A percentile compares a stretch with the other conserved stretches of the same genome.
phyloP scores from a whole-genome alignment of 1,284 basidiomycete species.

The Coniophora puteana region DNA sequence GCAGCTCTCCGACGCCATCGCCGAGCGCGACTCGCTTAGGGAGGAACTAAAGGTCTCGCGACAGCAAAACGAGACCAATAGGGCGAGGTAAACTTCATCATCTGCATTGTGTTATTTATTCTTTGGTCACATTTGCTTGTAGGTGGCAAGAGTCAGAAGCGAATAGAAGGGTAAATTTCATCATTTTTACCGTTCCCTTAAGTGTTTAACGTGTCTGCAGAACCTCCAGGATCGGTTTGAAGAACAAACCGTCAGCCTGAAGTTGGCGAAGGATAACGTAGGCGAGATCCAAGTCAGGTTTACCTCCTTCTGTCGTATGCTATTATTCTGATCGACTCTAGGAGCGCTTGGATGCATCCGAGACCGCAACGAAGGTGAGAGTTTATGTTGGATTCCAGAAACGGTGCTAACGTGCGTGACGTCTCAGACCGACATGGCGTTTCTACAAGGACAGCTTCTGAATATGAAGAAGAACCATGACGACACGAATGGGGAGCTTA shows the following conservation, averaged over 20 bases:
- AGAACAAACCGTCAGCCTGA: constrained; percentile 47
- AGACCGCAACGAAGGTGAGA: background rate
- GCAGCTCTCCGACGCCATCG: constrained; percentile 22
- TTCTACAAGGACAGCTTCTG: too few species aligned
- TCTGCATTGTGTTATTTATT: constrained; percentile 2
- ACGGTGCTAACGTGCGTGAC: too few species aligned
- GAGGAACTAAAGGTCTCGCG: constrained; percentile 14
- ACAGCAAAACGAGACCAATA: too few species aligned
- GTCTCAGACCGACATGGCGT: too few species aligned
- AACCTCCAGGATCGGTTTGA: constrained; percentile 59
- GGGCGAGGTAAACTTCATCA: too few species aligned
- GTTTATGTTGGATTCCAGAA: too few species aligned
- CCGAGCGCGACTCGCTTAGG: constrained; percentile 22
- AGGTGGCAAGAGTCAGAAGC: constrained; percentile 27
- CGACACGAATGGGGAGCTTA: too few species aligned
- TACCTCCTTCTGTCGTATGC: constrained; percentile 5
- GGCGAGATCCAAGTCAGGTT: constrained; percentile 49
- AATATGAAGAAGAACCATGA: too few species aligned
- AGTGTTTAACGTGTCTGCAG: constrained; percentile 22
- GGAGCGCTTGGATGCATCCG: background rate
- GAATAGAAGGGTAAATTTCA: constrained; percentile 24
- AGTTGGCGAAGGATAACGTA: constrained; percentile 48
- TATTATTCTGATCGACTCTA: background rate
- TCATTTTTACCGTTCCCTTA: background rate
- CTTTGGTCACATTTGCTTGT: background rate